Base-by-base conservation (phyloP, 495 filamentous ascomycete species). In the Podospora appendiculata region DNA sequence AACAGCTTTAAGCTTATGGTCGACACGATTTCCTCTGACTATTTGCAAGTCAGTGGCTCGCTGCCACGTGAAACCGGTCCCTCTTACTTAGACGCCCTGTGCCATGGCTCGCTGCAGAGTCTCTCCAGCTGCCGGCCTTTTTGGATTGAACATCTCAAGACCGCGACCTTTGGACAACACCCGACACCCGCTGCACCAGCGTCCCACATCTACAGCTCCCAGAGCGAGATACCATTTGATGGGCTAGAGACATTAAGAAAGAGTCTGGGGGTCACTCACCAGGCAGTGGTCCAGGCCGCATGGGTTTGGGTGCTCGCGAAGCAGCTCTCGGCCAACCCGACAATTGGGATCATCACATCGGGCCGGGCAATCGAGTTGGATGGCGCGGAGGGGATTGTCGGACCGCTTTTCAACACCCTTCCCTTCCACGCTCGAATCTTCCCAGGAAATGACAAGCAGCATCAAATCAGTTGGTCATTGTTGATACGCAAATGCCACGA, bases 371-470 rank as follows among this genome's bases (percentile, higher is more conserved):
- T 95, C 2, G 77, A 84, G 19, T 62, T 85, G 16, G 76, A 84
- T 32, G 77, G 72, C 1, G 78, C 82, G 12, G 89, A 95, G 35
- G 67, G 74, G 8, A 77, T 86, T 8, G 79, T 91, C 48, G 93
- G 93, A 0, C 92, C 92, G 0, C 65, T 95, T 4, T 95, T 97
- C 75, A 97, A 96, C 66, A 96, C 91, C 0, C 72, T 96, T 0
- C 88, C 91, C 8, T 86, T 85, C 59, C 68, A 74, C 38, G 55
- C 52, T 33, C 14, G 18, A 12, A 33, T 62, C 13, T 18, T 13
- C 14, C 1, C 35, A 7, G 2, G 19, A 18, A 62, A 75, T 8
- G 49, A 78, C 8, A 59, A 69, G 25, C 56, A 67, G 13, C 46
- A 67, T n/a, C 69, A 25, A 25, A 25, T 75, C 13, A 80, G 68